These are phyloP conservation scores for Kluyveromyces lactis DNA, from an alignment of 805 yeast genomes.

Conservation along the genomic window DNA sequence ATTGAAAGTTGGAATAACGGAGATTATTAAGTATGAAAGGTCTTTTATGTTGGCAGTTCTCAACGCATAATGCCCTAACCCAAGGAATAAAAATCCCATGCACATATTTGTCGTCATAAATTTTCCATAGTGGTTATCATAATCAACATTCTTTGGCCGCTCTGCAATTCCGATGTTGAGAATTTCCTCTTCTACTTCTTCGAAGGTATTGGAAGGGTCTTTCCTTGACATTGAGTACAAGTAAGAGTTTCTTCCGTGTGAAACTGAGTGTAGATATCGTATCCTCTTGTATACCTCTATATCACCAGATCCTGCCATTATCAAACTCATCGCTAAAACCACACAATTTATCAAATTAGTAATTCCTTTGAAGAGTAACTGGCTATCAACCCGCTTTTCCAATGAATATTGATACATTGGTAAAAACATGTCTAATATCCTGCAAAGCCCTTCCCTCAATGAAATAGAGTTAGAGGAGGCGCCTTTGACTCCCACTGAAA, in stretches of 20 bases:
- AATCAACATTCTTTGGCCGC: constrained; percentile 8
- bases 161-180: constrained; percentile 4
- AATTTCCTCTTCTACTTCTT: constrained; percentile 6
- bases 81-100: constrained; percentile 79
- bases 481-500: constrained; percentile 65
- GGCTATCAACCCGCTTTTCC: constrained; percentile 47
- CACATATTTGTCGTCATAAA: constrained; percentile 75
- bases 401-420: constrained; percentile 30
- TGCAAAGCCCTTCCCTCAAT: constrained; percentile 41
- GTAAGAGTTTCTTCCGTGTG: constrained; percentile 31
- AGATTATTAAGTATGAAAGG: constrained; percentile 42
- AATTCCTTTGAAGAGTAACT: constrained; percentile 43
- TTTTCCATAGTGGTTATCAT: constrained; percentile 48
- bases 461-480: constrained; percentile 57
- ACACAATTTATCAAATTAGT: constrained; percentile 49
- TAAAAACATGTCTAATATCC: constrained; percentile 22
- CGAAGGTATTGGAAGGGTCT: neutral
- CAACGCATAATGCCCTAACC: constrained; percentile 88
- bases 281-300: constrained; percentile 65
- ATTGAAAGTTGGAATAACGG: constrained; percentile 55
- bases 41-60: constrained; percentile 42
- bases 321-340: constrained; percentile 55
- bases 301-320: constrained; percentile 92
- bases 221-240: constrained; percentile 10
- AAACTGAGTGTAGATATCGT: constrained; percentile 56